Evolutionary conservation across 2,329 filamentous ascomycete genomes (phyloP), one percentile per base, ranked within the genome.

Genomic region (Keithomyces neogunnii): DNA sequence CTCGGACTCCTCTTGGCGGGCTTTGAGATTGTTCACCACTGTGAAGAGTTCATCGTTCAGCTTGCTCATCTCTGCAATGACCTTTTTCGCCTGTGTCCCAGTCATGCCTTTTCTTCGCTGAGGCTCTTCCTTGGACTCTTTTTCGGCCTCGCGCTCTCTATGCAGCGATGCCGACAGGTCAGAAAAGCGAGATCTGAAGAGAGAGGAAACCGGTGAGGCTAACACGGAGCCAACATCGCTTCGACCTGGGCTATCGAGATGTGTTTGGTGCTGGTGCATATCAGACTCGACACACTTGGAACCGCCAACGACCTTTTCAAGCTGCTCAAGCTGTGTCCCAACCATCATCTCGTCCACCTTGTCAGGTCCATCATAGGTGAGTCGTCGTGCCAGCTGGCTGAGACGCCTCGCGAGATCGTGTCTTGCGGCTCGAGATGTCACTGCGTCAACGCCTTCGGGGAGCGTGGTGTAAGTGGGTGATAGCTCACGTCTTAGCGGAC

Each of bases 1-100:
- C 63, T 82, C 75, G 43, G 78, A 76, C 64, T 85, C 81, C 62
- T 84, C 78, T 55, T 77, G 77, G 39, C 81, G 72, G 39, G 72
- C 72, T 50, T 73, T 70, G 26, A 85, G 69, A 51, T 75, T 77
- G 31, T 65, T 64, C 35, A 81, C 68, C 9, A 81, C 70, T 4
- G 66, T 66, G 4, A 73, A 69, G 36, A 85, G 63, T 53, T 78
- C 74, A 19, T 69, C 65, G 39, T 75, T 76, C 3, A 85, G 63
- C 55, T 70, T 71, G 49, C 57, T 57, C 50, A 64, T 57, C 57
- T 70, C 68, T 30, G 59, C 59, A 30, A 70, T 65, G 30, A 70
- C 58, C 57, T 67, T 67, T 44, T 66, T 67, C 29, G 71, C 69
- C 56, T 72, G 63, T 31, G 52, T 57, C 28, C 57, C 61, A 28